Evolutionary conservation across 192 early-diverging fungal species (phyloP).

Genomic region (Rhizoclosmatium globosum): DNA sequence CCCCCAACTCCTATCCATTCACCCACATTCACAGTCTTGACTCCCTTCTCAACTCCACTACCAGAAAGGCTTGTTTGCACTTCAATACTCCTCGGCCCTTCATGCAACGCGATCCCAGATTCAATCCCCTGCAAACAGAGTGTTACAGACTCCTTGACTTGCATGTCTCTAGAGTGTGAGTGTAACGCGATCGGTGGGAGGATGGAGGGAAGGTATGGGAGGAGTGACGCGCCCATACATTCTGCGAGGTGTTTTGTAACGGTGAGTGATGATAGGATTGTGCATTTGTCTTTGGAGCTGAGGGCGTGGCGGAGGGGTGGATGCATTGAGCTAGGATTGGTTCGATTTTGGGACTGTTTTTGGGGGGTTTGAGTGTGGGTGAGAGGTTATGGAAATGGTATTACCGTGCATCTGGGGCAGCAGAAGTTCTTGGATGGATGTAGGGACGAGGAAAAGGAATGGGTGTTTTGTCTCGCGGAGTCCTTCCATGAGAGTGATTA

Average conservation of each 20-base stretch:
- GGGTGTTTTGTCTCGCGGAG: slow-evolving; percentile 50
- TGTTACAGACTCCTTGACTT: slow-evolving; percentile 36
- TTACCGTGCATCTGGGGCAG: slow-evolving; percentile 30
- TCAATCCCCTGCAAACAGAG: slow-evolving; percentile 38
- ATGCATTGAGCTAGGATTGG: slow-evolving; percentile 35
- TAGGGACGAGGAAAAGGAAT: slow-evolving; percentile 41
- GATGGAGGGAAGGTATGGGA: slow-evolving; percentile 30
- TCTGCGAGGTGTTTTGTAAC: slow-evolving; percentile 21
- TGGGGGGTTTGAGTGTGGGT: background rate
- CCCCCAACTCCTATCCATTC: slow-evolving; percentile 41
- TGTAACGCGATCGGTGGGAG: slow-evolving; percentile 46
- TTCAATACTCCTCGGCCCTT: background rate
- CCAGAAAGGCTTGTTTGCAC: background rate
- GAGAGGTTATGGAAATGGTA: background rate
- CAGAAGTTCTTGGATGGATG: slow-evolving; percentile 38
- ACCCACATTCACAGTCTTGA: slow-evolving; percentile 13
- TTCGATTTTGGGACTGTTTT: slow-evolving; percentile 33
- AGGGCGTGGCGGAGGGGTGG: slow-evolving; percentile 39
- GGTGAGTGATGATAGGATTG: slow-evolving; percentile 32
- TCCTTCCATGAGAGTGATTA: slow-evolving; percentile 45
- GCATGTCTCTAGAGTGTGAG: slow-evolving; percentile 18
- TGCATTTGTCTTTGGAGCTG: slow-evolving; percentile 23
- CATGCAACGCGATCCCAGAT: slow-evolving; percentile 16
- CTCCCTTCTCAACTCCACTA: background rate
- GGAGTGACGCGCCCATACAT: slow-evolving; percentile 16